phyloP scores from a whole-genome alignment of 192 early-diverging fungal species.

The Backusella tarrabulga region DNA sequence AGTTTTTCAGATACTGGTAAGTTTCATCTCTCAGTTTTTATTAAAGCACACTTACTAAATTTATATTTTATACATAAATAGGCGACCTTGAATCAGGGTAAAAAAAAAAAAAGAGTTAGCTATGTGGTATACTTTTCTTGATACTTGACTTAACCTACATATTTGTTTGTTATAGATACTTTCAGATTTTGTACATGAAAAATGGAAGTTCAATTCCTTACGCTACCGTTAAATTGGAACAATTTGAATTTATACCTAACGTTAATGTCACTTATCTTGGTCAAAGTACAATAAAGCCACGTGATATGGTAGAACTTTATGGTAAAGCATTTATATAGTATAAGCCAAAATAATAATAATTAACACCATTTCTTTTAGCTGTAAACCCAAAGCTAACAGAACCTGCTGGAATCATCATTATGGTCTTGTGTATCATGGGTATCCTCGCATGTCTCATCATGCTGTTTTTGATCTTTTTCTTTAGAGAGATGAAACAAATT shows the following conservation, averaged over 20 bases:
- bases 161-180: conserved; percentile 29
- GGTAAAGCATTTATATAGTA: not conserved
- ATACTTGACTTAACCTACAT: not conserved
- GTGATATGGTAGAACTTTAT: conserved; percentile 22
- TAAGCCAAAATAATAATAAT: not conserved
- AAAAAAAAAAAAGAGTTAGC: not conserved
- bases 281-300: conserved; percentile 27
- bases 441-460: conserved; percentile 32
- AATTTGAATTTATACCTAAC: conserved; percentile 28
- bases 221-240: conserved; percentile 35
- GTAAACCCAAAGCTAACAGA: conserved; percentile 32
- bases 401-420: conserved; percentile 30
- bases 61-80: not conserved
- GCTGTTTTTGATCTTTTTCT: conserved; percentile 33
- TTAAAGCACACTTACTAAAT: not conserved
- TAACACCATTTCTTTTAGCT: conserved; percentile 4
- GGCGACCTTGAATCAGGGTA: not conserved
- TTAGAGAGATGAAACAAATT: conserved; percentile 38
- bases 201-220: conserved; percentile 30
- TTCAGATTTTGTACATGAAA: conserved; percentile 38
- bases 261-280: conserved; percentile 38
- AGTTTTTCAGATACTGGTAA: conserved; percentile 28
- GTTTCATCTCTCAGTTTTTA: not conserved
- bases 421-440: conserved; percentile 29
- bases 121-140: not conserved